A percentile compares a stretch with the other conserved stretches of the same genome.
Conservation (phyloP, 176 grass and related monocot genomes). For the Leersia perrieri region DNA sequence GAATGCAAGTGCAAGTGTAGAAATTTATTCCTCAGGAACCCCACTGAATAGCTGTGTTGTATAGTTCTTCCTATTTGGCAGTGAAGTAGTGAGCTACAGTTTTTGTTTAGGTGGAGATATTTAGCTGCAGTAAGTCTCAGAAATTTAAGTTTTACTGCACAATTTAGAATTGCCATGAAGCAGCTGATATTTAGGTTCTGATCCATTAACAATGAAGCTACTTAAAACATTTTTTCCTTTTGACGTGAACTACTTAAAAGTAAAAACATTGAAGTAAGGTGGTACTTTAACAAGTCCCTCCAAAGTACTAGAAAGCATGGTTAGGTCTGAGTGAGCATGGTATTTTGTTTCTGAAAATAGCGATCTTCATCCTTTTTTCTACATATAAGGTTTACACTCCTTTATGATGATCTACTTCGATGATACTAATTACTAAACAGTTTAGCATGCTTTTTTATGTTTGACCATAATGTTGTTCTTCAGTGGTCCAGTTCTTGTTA, state of each 20-base stretch:
- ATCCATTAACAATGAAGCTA: background rate
- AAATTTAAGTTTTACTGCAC: background rate
- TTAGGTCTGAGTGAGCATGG: background rate
- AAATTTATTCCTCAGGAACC: background rate
- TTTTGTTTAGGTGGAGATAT: background rate
- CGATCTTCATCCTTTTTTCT: background rate
- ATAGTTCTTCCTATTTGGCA: background rate
- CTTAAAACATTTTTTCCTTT: too few relatives aligned
- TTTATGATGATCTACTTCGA: background rate
- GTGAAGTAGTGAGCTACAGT: background rate
- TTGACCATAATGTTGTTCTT: too few relatives aligned
- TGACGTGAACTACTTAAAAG: too few relatives aligned
- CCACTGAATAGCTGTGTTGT: background rate
- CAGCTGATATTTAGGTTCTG: background rate
- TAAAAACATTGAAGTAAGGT: background rate
- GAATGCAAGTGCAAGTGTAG: background rate
- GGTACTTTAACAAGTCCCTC: background rate
- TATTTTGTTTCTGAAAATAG: background rate
- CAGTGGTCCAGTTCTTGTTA: conserved; percentile 63
- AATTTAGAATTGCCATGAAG: background rate
- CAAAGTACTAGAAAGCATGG: background rate
- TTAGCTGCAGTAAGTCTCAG: background rate
- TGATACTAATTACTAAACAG: background rate
- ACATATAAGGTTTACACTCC: background rate
- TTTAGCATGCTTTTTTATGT: conserved; percentile 23